Evolutionary conservation across 2,329 filamentous ascomycete species (phyloP).

Genomic region (Thielaviopsis euricoi): DNA sequence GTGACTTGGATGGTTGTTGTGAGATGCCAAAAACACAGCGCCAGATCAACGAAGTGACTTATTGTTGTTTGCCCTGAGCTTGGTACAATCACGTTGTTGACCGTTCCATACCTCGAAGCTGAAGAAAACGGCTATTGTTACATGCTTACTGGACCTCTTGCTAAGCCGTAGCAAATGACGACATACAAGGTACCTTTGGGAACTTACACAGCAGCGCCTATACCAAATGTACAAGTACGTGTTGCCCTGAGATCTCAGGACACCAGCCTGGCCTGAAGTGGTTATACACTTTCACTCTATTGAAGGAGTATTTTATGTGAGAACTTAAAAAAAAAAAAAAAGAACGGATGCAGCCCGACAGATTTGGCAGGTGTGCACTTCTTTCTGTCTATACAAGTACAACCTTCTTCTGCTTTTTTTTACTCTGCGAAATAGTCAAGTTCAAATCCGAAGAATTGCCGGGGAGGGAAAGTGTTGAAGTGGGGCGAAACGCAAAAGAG

Average conservation of each 20-base stretch:
- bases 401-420: too few species aligned
- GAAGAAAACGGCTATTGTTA: not conserved
- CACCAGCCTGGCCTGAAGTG: not conserved
- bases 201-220: not conserved
- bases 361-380: not conserved
- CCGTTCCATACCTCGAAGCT: not conserved
- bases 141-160: not conserved
- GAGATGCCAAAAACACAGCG: not conserved
- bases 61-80: not conserved
- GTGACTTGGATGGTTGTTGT: too few species aligned
- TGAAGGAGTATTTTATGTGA: too few species aligned
- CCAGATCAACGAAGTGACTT: not conserved
- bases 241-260: not conserved
- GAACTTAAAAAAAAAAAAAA: too few species aligned
- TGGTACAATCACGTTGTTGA: not conserved
- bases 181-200: not conserved
- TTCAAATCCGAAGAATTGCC: not conserved
- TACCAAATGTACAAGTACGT: not conserved
- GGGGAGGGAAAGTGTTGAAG: not conserved
- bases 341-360: not conserved
- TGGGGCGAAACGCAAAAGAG: not conserved
- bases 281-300: too few species aligned
- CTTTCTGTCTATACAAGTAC: not conserved
- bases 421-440: too few species aligned
- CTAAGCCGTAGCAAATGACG: not conserved